Evolutionary conservation across 2,329 filamentous ascomycete genomes (phyloP).

Genomic region (Chrysoporthe deuterocubensis): DNA sequence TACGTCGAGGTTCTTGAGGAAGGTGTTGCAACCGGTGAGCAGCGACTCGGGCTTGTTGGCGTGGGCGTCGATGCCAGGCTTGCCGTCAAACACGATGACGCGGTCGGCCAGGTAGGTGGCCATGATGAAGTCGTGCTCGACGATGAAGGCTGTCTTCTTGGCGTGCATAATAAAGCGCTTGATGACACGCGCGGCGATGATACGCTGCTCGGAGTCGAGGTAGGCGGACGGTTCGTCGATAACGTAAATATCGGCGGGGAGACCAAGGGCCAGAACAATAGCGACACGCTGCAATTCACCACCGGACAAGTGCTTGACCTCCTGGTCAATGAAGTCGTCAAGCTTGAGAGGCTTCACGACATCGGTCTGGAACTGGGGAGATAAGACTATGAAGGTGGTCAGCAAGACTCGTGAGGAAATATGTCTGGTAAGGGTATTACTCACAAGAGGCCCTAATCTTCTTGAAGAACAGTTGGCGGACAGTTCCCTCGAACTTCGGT

Average conservation of each 20-base stretch:
- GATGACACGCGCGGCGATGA: constrained; percentile 94
- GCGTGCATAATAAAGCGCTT: constrained; percentile 99
- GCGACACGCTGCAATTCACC: constrained; percentile 99
- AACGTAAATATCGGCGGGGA: constrained; percentile 96
- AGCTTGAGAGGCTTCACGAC: constrained; percentile 99
- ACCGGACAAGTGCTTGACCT: constrained; percentile 98
- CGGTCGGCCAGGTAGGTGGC: constrained; percentile 71
- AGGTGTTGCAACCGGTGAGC: constrained; percentile 93
- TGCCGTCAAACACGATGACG: constrained; percentile 96
- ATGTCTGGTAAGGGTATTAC: background rate
- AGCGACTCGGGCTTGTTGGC: constrained; percentile 92
- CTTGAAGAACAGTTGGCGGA: constrained; percentile 99
- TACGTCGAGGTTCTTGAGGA: constrained; percentile 95
- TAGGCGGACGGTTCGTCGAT: constrained; percentile 98
- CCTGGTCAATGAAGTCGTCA: constrained; percentile 98
- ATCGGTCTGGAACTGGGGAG: constrained; percentile 98
- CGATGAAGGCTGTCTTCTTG: constrained; percentile 98
- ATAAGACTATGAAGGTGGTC: constrained; percentile 61
- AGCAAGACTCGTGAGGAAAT: background rate
- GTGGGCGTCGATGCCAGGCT: constrained; percentile 85
- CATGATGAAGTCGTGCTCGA: constrained; percentile 99
- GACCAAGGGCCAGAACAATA: constrained; percentile 93
- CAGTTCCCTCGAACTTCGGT: constrained; percentile 95
- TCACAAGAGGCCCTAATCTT: constrained; percentile 88
- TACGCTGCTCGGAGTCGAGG: constrained; percentile 98